Conservation (phyloP, 441 rosid genomes). For the Daphne laureola region DNA sequence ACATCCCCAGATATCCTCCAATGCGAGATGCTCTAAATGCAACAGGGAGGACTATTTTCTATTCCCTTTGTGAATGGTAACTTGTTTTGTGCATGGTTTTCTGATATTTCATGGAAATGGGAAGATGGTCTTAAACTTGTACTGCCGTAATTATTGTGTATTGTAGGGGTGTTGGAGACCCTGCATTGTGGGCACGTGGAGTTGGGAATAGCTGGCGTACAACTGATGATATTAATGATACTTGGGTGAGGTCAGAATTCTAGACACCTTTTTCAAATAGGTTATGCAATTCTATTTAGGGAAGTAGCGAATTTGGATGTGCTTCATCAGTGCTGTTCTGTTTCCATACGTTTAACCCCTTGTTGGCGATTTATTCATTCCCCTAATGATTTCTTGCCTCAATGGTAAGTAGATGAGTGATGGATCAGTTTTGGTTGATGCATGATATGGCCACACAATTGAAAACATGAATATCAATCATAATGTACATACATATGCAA, state of each 20-base stretch:
- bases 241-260: conserved; percentile 84
- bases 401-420: too few relatives aligned
- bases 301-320: background rate
- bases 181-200: conserved; percentile 88
- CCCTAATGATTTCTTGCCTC: too few relatives aligned
- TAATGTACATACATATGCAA: too few relatives aligned
- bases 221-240: conserved; percentile 82
- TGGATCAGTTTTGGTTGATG: too few relatives aligned
- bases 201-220: conserved; percentile 99
- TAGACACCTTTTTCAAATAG: background rate
- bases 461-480: too few relatives aligned
- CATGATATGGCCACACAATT: too few relatives aligned
- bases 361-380: too few relatives aligned
- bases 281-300: background rate
- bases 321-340: too few relatives aligned
- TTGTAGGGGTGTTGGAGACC: conserved; percentile 88
- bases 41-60: conserved; percentile 62
- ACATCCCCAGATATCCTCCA: conserved; percentile 73
- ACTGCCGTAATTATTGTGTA: conserved; percentile 8
- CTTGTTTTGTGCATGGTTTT: conserved; percentile 7
- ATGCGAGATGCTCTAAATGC: conserved; percentile 83
- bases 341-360: too few relatives aligned
- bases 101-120: background rate
- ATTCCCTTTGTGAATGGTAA: conserved; percentile 96
- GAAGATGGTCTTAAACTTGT: background rate